A percentile compares a stretch with the other conserved stretches of the same genome.
Conservation (phyloP, 2,329 filamentous ascomycete species). For the Trichoderma harzianum region DNA sequence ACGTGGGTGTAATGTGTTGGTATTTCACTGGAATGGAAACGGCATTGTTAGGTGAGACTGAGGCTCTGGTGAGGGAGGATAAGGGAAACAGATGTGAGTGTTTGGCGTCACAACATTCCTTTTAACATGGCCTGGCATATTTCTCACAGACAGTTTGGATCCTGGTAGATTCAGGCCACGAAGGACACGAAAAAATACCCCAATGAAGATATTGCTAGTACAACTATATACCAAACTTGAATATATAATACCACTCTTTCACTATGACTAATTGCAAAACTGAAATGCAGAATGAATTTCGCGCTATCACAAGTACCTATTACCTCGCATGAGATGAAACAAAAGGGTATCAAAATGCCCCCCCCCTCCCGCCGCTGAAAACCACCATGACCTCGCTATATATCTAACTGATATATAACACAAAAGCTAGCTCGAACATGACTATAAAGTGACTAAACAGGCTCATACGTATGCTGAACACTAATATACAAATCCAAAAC, state of each 20-base stretch:
- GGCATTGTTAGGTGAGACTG: conserved; percentile 31
- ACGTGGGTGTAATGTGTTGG: conserved; percentile 21
- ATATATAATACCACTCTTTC: conserved; percentile 15
- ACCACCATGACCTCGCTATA: not conserved
- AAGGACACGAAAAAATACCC: conserved; percentile 17
- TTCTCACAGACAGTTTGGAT: conserved; percentile 1
- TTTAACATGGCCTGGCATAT: not conserved
- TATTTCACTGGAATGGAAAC: conserved; percentile 29
- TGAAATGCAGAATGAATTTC: not conserved
- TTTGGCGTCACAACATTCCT: not conserved
- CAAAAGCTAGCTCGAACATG: not conserved
- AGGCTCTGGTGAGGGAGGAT: conserved; percentile 4
- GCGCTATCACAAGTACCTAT: not conserved
- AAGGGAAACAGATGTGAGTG: conserved; percentile 10
- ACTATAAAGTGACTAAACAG: not conserved
- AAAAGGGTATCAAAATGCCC: not conserved
- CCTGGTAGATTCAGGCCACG: conserved; percentile 12
- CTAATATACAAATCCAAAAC: not conserved
- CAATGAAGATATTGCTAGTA: not conserved
- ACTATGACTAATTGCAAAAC: not conserved
- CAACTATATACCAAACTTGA: conserved; percentile 12
- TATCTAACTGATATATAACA: not conserved
- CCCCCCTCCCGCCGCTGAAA: not conserved
- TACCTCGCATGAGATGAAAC: not conserved
- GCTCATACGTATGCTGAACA: not conserved